Percentiles rank a stretch among this genome's conserved stretches.
Conservation (phyloP, 768 basidiomycete species). For the Hypholoma fasciculare region DNA sequence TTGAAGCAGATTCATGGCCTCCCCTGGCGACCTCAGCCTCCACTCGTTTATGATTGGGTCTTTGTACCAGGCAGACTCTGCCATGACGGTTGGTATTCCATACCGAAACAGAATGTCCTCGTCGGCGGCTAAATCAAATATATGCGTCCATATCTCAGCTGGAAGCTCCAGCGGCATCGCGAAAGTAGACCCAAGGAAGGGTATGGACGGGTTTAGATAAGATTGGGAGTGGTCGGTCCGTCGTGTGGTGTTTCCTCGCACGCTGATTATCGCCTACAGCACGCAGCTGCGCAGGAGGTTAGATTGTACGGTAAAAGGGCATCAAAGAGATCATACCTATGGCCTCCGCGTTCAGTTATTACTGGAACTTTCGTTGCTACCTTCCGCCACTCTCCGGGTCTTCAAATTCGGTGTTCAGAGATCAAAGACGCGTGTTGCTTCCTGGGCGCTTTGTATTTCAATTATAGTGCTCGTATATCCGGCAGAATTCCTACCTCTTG, state of each 20-base stretch:
- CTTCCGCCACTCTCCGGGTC: too few relatives aligned
- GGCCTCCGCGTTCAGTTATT: too few relatives aligned
- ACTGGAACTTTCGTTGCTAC: too few relatives aligned
- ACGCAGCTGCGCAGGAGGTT: too few relatives aligned
- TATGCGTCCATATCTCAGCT: conserved; percentile 67
- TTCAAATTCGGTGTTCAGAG: too few relatives aligned
- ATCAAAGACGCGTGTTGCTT: too few relatives aligned
- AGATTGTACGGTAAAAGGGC: too few relatives aligned
- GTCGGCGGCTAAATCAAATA: conserved; percentile 71
- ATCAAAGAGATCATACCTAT: too few relatives aligned
- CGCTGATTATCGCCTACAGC: background rate
- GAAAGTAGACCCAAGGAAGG: background rate
- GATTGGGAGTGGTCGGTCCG: background rate
- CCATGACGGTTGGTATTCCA: conserved; percentile 60
- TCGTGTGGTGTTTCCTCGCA: background rate
- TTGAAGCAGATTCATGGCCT: conserved; percentile 58
- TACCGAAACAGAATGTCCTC: conserved; percentile 69
- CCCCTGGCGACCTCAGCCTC: conserved; percentile 59
- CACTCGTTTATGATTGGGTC: conserved; percentile 44
- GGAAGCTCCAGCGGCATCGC: conserved; percentile 43
- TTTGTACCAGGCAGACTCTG: conserved; percentile 66
- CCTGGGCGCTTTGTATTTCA: too few relatives aligned
- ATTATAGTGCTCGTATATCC: too few relatives aligned
- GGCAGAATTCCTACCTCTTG: too few relatives aligned
- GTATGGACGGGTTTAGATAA: background rate